Base-by-base conservation (phyloP, 2,329 filamentous ascomycete genomes). In the Alternaria gansuensis region DNA sequence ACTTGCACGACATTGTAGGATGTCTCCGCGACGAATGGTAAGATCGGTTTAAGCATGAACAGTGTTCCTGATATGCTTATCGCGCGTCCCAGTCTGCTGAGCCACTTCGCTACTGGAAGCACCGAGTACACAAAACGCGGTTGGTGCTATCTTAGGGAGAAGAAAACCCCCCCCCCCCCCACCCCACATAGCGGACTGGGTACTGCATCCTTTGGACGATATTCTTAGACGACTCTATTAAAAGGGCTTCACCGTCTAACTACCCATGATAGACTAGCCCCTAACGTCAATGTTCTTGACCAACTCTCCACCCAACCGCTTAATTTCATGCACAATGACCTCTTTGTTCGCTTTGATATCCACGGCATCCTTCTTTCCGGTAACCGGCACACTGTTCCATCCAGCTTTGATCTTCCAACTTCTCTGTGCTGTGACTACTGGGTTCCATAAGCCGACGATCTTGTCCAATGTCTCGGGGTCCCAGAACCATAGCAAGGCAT, bases 401-500 rank as follows among this genome's bases (percentile, higher is more conserved):
- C 87, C 84, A 72, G 93, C 74, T 58, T 89, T 90, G 14, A 90
- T 84, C 64, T 89, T 90, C 81, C 92, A 93, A 11, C 80, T 79
- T 62, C 91, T 84, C 60, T 73, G 68, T 1, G 60, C 70, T 14
- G 79, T 80, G 4, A 79, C 78, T 44, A 80, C 75, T 0, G 88
- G 88, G 71, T 86, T 89, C 88, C 88, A 91, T 41, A 91, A 70
- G 0, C 87, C 88, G 10, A 84, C 85, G 73, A 91, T 83, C 7
- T 84, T 73, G 56, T 86, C 82, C 24, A 87, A 83, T 2, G 82
- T 81, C 1, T 82, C 75, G 4, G 80, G 82, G 31, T 92, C 89
- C 63, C 88, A 85, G 81, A 98, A 97, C 77, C 97, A 92, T 2
- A 97, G 80, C 33, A 96, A 80, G 3, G 87, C 85, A 34, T 88